Conservation (phyloP, 73 alveolate genomes). For the Paramecium primaurelia region DNA sequence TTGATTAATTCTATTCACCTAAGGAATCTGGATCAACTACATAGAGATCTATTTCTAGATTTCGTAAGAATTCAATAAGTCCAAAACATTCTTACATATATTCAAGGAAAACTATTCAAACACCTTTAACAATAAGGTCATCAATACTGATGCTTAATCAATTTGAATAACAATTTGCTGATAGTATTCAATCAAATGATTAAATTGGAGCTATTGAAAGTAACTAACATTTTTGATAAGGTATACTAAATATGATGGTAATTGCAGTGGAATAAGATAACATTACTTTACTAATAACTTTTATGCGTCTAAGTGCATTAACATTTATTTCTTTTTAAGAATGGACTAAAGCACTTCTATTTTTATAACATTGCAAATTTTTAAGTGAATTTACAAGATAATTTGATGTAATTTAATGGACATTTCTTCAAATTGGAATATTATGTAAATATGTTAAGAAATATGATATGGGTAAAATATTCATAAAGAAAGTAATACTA, state of each 20-base stretch:
- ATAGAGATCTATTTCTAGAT: neutral
- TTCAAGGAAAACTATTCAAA: neutral
- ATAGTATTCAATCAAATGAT: neutral
- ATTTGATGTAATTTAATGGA: constrained; percentile 15
- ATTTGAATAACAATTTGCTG: neutral
- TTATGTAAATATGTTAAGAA: constrained; percentile 10
- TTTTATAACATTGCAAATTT: neutral
- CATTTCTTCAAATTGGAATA: neutral
- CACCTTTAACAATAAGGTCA: neutral
- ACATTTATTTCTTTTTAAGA: constrained; percentile 2
- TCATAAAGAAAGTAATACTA: neutral
- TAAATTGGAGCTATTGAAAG: neutral
- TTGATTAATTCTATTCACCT: neutral
- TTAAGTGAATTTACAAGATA: neutral
- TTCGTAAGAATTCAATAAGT: neutral
- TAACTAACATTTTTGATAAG: neutral
- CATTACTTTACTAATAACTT: neutral
- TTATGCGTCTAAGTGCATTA: neutral
- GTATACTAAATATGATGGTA: neutral
- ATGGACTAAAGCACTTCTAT: neutral
- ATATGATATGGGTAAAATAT: neutral
- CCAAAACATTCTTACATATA: neutral
- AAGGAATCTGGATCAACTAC: constrained; percentile 19
- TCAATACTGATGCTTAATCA: neutral
- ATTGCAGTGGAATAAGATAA: constrained; percentile 21